Conservation (phyloP, 371 early-diverging fungal species). For the Syncephalis fuscata region DNA sequence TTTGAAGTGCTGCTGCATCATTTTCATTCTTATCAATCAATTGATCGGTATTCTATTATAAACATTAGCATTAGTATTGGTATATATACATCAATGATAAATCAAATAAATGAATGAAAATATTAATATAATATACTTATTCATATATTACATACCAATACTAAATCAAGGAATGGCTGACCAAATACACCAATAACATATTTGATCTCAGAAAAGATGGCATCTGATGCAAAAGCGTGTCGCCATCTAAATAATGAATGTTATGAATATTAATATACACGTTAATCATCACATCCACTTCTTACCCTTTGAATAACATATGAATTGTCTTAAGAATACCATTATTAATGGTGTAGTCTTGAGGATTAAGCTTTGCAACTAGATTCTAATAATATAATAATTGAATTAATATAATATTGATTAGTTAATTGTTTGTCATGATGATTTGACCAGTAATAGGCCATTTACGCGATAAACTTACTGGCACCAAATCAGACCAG, state of each 20-base stretch:
- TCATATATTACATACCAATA: slow-evolving; percentile 29
- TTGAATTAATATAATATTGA: background rate
- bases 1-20: slow-evolving; percentile 38
- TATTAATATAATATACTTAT: background rate
- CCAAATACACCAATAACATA: slow-evolving; percentile 74
- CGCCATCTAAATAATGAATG: slow-evolving; percentile 78
- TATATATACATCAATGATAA: background rate
- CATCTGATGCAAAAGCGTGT: slow-evolving; percentile 58
- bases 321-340: slow-evolving; percentile 87
- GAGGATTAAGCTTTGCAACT: slow-evolving; percentile 50
- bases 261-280: background rate
- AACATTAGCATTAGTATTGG: background rate
- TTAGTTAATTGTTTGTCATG: too few species aligned
- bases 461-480: too few species aligned
- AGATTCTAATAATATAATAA: slow-evolving; percentile 30
- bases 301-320: slow-evolving; percentile 77
- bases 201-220: slow-evolving; percentile 74
- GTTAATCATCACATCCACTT: background rate
- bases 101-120: background rate
- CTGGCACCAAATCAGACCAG: slow-evolving; percentile 73
- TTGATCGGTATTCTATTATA: slow-evolving; percentile 65
- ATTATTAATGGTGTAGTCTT: slow-evolving; percentile 67
- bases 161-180: slow-evolving; percentile 60
- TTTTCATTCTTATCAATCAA: slow-evolving; percentile 48
- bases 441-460: too few species aligned